Conservation (phyloP, 1,284 basidiomycete genomes). For the Amylostereum chailletii region DNA sequence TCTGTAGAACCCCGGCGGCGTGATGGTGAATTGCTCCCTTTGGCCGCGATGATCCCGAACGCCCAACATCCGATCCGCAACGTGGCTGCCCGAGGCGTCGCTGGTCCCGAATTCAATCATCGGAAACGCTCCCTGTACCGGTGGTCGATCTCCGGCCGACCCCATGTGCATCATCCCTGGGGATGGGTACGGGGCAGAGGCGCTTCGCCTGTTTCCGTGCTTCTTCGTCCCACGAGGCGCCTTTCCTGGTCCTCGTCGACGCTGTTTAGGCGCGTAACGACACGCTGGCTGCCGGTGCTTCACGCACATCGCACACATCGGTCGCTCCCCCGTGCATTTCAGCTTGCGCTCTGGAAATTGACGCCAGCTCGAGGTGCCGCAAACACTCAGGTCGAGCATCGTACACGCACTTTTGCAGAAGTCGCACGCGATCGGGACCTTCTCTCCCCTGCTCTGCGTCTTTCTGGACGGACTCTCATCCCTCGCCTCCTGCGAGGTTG, state of each 20-base stretch:
- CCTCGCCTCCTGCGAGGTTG: conserved; percentile 10
- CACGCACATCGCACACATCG: conserved; percentile 50
- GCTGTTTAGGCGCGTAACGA: conserved; percentile 42
- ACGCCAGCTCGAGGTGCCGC: conserved; percentile 4
- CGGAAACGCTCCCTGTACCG: no score
- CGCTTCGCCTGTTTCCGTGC: conserved; percentile 13
- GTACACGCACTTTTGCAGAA: conserved; percentile 58
- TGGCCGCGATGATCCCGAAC: no score
- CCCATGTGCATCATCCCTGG: no score
- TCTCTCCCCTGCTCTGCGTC: conserved; percentile 28
- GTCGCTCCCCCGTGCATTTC: conserved; percentile 56
- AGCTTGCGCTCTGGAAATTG: conserved; percentile 54
- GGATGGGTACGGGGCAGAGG: not conserved
- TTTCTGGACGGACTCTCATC: conserved; percentile 12
- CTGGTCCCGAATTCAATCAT: no score
- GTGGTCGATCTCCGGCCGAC: no score
- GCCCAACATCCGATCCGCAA: no score
- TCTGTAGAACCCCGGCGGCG: no score
- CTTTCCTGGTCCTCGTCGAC: conserved; percentile 64
- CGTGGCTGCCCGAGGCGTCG: no score
- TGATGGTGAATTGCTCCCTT: no score
- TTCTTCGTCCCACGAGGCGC: conserved; percentile 39
- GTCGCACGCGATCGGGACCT: conserved; percentile 56
- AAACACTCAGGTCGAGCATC: not conserved
- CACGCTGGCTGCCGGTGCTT: conserved; percentile 36